Conservation (phyloP, 106 monocot species). For the Alisma plantagoaquatica region DNA sequence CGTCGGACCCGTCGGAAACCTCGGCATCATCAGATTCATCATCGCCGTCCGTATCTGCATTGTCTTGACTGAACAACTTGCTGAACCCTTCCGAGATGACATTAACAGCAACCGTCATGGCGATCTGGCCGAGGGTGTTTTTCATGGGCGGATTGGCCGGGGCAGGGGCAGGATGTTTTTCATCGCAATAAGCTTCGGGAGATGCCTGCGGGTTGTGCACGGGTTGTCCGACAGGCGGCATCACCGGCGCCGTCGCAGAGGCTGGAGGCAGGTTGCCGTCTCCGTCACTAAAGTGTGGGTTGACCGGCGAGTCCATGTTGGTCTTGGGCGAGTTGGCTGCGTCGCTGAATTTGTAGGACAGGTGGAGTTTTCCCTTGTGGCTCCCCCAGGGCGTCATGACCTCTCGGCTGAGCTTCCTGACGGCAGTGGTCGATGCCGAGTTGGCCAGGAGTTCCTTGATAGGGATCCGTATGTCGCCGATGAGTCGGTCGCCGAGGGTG, state of each 20-base stretch:
- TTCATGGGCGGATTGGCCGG: too few species aligned
- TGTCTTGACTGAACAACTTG: too few species aligned
- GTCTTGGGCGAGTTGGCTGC: too few species aligned
- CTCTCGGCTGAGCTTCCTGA: constrained; percentile 41
- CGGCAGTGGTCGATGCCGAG: not conserved
- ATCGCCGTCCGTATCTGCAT: too few species aligned
- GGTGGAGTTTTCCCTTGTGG: constrained; percentile 48
- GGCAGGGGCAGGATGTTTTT: constrained; percentile 14
- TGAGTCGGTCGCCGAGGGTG: constrained; percentile 44
- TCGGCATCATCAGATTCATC: too few species aligned
- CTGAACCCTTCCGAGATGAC: too few species aligned
- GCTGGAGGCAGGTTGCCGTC: too few species aligned
- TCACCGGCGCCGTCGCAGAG: too few species aligned
- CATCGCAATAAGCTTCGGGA: constrained; percentile 9
- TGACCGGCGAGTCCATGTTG: not conserved
- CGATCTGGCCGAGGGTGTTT: too few species aligned
- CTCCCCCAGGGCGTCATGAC: constrained; percentile 44
- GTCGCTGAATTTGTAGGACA: constrained; percentile 45
- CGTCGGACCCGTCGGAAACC: too few species aligned
- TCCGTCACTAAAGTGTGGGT: not conserved
- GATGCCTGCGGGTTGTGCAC: not conserved
- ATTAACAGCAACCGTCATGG: too few species aligned
- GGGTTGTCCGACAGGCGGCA: constrained; percentile 8
- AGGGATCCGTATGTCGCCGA: constrained; percentile 55
- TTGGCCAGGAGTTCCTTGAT: constrained; percentile 30